Evolutionary conservation across 2,329 filamentous ascomycete genomes (phyloP).

Genomic region (Aureobasidium subglaciale): DNA sequence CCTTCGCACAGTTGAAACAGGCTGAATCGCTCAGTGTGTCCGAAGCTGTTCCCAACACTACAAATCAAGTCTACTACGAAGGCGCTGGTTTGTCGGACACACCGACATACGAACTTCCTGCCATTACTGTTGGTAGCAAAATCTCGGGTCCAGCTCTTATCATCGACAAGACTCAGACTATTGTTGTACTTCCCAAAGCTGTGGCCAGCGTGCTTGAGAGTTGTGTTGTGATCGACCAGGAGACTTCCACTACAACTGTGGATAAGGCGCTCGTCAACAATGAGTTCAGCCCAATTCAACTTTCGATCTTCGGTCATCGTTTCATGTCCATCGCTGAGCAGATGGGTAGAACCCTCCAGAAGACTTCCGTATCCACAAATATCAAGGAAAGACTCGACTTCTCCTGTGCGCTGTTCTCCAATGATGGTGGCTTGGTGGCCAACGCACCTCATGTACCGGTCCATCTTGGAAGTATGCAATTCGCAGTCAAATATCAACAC

Average conservation of each 20-base stretch:
- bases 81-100: conserved; percentile 19
- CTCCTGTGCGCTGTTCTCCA: conserved; percentile 38
- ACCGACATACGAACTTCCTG: conserved; percentile 23
- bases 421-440: conserved; percentile 36
- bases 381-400: conserved; percentile 41
- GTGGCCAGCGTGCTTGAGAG: conserved; percentile 32
- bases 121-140: conserved; percentile 19
- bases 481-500: conserved; percentile 26
- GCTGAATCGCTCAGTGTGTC: not conserved
- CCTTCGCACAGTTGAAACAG: not conserved
- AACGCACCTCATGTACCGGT: conserved; percentile 38
- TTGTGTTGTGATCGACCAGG: conserved; percentile 35
- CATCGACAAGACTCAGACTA: conserved; percentile 40
- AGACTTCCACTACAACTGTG: conserved; percentile 1
- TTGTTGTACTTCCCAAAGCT: conserved; percentile 34
- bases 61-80: conserved; percentile 23
- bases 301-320: conserved; percentile 49
- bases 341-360: conserved; percentile 51
- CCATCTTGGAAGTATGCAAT: conserved; percentile 30
- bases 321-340: conserved; percentile 56
- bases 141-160: conserved; percentile 29
- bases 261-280: conserved; percentile 20
- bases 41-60: conserved; percentile 1
- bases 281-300: conserved; percentile 43
- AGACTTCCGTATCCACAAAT: conserved; percentile 47